Base-by-base conservation (phyloP, 139 green algal species). In the Asterochloris erici region DNA sequence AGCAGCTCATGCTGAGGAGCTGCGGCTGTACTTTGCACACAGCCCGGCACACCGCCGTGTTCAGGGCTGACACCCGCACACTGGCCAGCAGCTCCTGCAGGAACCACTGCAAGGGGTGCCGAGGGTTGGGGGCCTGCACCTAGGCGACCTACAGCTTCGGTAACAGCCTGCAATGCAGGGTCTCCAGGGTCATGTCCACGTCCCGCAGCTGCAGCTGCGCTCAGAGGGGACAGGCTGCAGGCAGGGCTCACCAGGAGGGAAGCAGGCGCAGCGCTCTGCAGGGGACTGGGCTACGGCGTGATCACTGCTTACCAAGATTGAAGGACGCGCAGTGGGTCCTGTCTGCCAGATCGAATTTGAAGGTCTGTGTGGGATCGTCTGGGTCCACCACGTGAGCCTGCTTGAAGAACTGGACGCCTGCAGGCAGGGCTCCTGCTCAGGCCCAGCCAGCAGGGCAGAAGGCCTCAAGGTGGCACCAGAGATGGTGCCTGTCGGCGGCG, bases 371-470 rank as follows among this genome's bases (percentile, higher is more conserved):
- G 26, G 28, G n/a, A 81, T 89, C 85, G 63, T 90, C 87, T 27
- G 84, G 81, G 63, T 90, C 87, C 19, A 81, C 63, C 4, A 90
- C 85, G 12, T 84, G 64, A 21, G 73, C 84, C 12, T 74, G 60
- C n/a, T 86, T 76, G 80, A 79, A 90, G 71, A 90, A 90, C 14
- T 74, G 81, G 29, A 85, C 21, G 27, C 84, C 84, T 87, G 84
- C 79, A 87, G 11, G 19, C 27, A 76, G 17, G 38, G 38, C 38
- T 54, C 6, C 38, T 54, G 6, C 38, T 54, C 38, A 54, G 38
- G 38, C 38, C 38, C 38, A 54, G 38, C 38, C 38, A 54, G 38
- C 38, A 54, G 38, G 38, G 38, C 38, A 54, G 38, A 2, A 54
- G 38, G 38, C 38, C 38, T 10, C 38, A 54, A 54, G 38, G 6